Conservation (phyloP, 352 stramenopile species). For the Phytophthora lateralis region DNA sequence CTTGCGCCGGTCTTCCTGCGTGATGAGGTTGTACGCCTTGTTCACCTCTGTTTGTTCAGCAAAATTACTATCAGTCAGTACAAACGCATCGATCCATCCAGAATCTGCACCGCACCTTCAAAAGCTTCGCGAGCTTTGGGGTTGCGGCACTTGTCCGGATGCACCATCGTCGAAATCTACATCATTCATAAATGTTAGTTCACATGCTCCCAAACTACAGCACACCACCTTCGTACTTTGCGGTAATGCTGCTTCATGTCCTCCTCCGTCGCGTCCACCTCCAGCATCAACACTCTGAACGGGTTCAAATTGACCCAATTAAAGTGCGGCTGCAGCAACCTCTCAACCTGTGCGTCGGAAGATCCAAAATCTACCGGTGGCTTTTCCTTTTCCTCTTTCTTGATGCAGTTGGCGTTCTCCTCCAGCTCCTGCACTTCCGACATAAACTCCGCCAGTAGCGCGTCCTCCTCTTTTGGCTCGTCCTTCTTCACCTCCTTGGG, state of each 20-base stretch:
- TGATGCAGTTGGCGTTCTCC: conserved; percentile 75
- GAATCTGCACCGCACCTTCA: conserved; percentile 58
- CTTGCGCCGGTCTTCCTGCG: conserved; percentile 85
- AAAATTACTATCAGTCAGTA: conserved; percentile 1
- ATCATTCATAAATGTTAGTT: background rate
- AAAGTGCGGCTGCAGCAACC: conserved; percentile 74
- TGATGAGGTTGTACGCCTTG: conserved; percentile 88
- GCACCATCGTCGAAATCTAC: conserved; percentile 87
- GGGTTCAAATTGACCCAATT: conserved; percentile 92
- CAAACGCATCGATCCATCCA: background rate
- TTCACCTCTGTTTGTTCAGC: conserved; percentile 62
- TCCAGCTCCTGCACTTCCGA: conserved; percentile 85
- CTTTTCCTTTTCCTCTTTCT: conserved; percentile 66
- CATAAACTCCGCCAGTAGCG: conserved; percentile 81
- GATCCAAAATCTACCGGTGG: conserved; percentile 72
- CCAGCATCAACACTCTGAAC: conserved; percentile 88
- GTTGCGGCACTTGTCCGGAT: conserved; percentile 85
- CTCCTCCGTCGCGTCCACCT: conserved; percentile 84
- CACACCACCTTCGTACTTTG: conserved; percentile 50
- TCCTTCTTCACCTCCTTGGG: conserved; percentile 24
- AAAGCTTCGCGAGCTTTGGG: conserved; percentile 83
- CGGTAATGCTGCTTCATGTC: conserved; percentile 92
- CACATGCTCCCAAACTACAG: background rate
- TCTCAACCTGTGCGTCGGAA: conserved; percentile 61
- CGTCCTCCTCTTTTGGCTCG: conserved; percentile 55